Base-by-base conservation (phyloP, 1,284 basidiomycete species). In the Moesziomyces sp. region DNA sequence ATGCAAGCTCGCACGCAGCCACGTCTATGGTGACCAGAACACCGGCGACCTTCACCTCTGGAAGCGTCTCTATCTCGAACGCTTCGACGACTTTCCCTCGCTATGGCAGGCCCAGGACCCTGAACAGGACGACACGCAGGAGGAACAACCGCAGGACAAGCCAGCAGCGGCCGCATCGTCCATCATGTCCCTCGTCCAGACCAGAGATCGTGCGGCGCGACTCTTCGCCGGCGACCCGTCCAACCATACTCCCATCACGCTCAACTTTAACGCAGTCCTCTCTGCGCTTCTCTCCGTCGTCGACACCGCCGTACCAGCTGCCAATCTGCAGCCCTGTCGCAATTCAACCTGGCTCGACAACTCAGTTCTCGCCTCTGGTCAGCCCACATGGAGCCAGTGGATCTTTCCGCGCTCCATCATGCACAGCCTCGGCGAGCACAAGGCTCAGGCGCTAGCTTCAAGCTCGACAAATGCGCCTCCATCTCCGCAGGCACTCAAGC, bases 141-240 rank as follows among this genome's bases (percentile, higher is more conserved):
- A 54, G 13, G 48, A 44, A 8, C 56, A 26, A 2, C 49, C 14
- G 18, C 38, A 21, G 21, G 21, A 21, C 5, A 43, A 24, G 24
- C 21, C 23, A 3, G 9, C 10, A 2, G 19, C 24, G 24, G 24
- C 48, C 3, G 23, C 49, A 3, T 46, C 61, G 0, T 67, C 63
- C 11, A 42, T 67, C 48, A 72, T 73, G 70, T 46, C 58, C 26
- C 60, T 73, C 34, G 64, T 73, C 11, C 70, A 67, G 51, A 58
- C 63, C 19, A 46, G 70, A 50, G 70, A 73, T n/a, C 59, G 64
- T 40, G 70, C 70, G 3, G 54, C 57, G 3, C 48, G 70, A 5
- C 60, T 67, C 16, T 67, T 58, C 21, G 56, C 18, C 1, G 57
- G 43, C 10, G 64, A 67, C 19, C 60, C 64, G 3, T 44, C 42